Conservation (phyloP, 805 yeast genomes). For the Millerozyma miso region DNA sequence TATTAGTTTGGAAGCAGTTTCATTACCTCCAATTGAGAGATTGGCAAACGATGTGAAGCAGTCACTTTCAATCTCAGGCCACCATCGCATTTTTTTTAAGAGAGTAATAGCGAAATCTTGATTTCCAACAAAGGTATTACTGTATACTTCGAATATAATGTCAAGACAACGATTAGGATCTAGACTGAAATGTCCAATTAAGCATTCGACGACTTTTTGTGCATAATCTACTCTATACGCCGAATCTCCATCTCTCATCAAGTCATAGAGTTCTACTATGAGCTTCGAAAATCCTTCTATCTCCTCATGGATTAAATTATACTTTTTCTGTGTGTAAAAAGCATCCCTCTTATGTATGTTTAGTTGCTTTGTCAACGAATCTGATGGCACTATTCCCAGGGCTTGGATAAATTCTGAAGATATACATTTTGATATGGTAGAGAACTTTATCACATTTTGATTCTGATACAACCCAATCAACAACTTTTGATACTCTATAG, state of each 20-base stretch:
- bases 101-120: constrained; percentile 46
- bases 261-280: constrained; percentile 43
- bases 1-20: constrained; percentile 50
- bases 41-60: constrained; percentile 22
- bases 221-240: constrained; percentile 40
- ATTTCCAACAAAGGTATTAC: constrained; percentile 40
- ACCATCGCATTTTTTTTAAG: constrained; percentile 56
- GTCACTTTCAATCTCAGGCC: constrained; percentile 49
- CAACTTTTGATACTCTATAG: constrained; percentile 17
- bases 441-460: constrained; percentile 23
- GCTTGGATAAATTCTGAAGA: constrained; percentile 24
- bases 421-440: constrained; percentile 28
- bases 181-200: constrained; percentile 71
- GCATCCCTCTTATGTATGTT: constrained; percentile 38
- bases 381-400: constrained; percentile 27
- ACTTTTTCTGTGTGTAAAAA: constrained; percentile 50
- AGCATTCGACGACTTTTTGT: constrained; percentile 44
- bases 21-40: constrained; percentile 50
- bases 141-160: constrained; percentile 51
- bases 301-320: constrained; percentile 67
- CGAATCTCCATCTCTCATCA: constrained; percentile 36
- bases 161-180: constrained; percentile 73
- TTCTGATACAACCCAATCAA: constrained; percentile 18
- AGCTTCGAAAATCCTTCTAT: constrained; percentile 74
- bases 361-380: constrained; percentile 32